Conservation (phyloP, 176 grass and related monocot species). For the Oryza punctata region DNA sequence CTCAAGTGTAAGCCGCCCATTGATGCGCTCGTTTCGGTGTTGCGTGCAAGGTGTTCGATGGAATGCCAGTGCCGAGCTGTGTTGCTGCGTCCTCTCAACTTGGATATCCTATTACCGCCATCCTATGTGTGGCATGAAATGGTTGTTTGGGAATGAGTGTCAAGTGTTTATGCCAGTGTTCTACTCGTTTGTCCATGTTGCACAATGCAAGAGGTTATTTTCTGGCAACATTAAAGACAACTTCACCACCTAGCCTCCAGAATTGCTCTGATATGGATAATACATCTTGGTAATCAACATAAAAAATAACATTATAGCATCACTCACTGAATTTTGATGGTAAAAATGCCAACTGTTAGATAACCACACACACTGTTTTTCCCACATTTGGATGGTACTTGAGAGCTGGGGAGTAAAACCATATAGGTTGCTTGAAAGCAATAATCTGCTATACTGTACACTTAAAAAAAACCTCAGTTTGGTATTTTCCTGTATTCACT, state of each 20-base stretch:
- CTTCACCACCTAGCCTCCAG: not conserved
- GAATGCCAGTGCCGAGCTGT: conserved; percentile 20
- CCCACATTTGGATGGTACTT: not conserved
- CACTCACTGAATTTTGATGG: not conserved
- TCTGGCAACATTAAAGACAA: not conserved
- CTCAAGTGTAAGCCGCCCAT: conserved; percentile 66
- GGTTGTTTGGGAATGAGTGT: not conserved
- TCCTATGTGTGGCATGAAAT: not conserved
- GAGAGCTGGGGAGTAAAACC: not conserved
- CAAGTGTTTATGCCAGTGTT: not conserved
- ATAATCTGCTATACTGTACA: not conserved
- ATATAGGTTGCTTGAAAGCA: not conserved
- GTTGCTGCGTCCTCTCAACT: not conserved
- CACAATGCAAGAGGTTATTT: not conserved
- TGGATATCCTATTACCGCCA: not conserved
- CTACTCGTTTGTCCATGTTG: not conserved
- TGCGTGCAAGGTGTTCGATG: conserved; percentile 41
- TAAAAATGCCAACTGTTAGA: not conserved
- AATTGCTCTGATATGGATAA: not conserved
- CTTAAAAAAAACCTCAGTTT: not conserved
- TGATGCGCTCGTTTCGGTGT: not conserved
- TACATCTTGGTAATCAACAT: not conserved
- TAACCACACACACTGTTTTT: not conserved
- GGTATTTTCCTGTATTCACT: not conserved
- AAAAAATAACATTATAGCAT: not conserved